Conservation (phyloP, 371 early-diverging fungal genomes). For the Mucor irregularis region DNA sequence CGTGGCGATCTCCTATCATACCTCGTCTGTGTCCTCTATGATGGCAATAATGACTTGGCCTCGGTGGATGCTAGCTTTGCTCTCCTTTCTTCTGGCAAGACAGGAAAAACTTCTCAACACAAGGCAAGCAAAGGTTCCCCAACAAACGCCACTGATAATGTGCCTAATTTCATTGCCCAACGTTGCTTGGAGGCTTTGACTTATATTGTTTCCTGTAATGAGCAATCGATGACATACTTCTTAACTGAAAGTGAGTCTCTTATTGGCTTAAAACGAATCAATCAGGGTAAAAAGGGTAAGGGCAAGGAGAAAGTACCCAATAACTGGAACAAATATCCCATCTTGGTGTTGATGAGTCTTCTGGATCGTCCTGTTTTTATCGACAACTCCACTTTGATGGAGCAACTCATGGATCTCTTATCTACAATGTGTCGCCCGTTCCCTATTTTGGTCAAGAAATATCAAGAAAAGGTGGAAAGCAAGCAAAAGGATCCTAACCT, state of each 20-base stretch:
- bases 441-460: constrained; percentile 55
- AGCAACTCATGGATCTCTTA: constrained; percentile 87
- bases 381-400: constrained; percentile 77
- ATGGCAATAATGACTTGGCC: constrained; percentile 77
- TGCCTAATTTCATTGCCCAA: constrained; percentile 85
- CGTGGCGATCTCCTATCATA: constrained; percentile 84
- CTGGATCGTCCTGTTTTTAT: constrained; percentile 83
- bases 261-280: constrained; percentile 43
- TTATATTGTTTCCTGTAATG: constrained; percentile 69
- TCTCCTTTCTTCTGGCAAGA: constrained; percentile 66
- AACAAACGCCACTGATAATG: constrained; percentile 39
- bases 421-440: constrained; percentile 75
- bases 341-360: constrained; percentile 81
- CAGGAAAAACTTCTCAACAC: constrained; percentile 17
- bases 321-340: constrained; percentile 74
- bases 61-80: constrained; percentile 80
- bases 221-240: constrained; percentile 70
- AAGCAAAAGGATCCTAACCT: constrained; percentile 36
- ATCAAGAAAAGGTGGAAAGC: constrained; percentile 42
- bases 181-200: constrained; percentile 85
- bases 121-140: constrained; percentile 9
- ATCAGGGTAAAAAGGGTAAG: constrained; percentile 64
- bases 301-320: constrained; percentile 57
- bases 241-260: constrained; percentile 73
- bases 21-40: constrained; percentile 84